Base-by-base conservation (phyloP, 495 filamentous ascomycete genomes). In the Chaetomium cochliodes region DNA sequence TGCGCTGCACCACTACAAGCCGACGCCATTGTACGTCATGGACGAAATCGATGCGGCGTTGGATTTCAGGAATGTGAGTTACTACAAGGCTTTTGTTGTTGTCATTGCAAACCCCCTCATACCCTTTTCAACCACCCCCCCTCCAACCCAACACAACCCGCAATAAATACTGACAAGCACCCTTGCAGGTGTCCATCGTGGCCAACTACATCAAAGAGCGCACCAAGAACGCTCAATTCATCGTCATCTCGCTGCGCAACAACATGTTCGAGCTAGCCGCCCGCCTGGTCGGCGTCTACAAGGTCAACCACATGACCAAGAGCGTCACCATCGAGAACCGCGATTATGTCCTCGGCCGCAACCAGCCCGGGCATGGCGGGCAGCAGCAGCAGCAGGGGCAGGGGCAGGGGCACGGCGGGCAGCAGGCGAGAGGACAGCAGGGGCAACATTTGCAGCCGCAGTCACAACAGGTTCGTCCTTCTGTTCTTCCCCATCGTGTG, bases 281-380 rank as follows among this genome's bases (percentile, higher is more conserved):
- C 51, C 83, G 94, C 56, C 83, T 98, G 44, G 92, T 98, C 7
- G 94, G 94, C 54, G 93, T 98, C 53, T 98, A 98, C 78, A 98
- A 98, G 79, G 94, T 98, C 73, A 98, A 97, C 78, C 94, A 98
- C 77, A 98, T 98, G 94, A 96, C 92, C 49, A 96, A 96, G 86
- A 93, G 90, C 72, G 92, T 96, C 4, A 94, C 92, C n/a, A 92
- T 96, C 52, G 92, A 96, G 74, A 96, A 96, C 76, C 83, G 81
- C 64, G 91, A 96, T 72, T 96, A 93, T 60, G 49, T 75, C 18
- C 62, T 16, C 18, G 58, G 57, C 55, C 49, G 50, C 15, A 20
- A 20, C 18, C 42, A 42, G 25, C 22, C 37, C 8, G 30, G 44
- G 18, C 25, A 64, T 0, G 25, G 20, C 28, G 58, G 53, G 3